A percentile compares a stretch with the other conserved stretches of the same genome.
Evolutionary conservation across 2,329 filamentous ascomycete genomes (phyloP).

Genomic region (Fusarium praegraminearum): DNA sequence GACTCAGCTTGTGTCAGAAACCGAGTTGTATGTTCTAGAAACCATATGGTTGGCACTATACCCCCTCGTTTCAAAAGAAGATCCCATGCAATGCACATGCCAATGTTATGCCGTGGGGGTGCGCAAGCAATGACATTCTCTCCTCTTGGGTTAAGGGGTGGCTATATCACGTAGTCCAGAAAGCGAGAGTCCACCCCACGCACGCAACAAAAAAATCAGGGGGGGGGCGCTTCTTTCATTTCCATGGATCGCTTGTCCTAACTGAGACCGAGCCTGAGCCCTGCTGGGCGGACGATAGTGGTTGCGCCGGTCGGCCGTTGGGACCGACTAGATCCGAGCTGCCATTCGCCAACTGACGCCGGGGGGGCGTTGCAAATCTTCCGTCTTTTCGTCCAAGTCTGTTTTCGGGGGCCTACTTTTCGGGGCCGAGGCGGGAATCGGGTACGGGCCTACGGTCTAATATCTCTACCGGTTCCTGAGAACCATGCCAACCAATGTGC

Average conservation of each 20-base stretch:
- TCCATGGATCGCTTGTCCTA: conserved; percentile 6
- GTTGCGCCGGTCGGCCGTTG: conserved; percentile 35
- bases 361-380: conserved; percentile 24
- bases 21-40: conserved; percentile 23
- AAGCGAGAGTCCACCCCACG: not conserved
- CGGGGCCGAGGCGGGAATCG: conserved; percentile 26
- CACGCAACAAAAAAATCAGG: not conserved
- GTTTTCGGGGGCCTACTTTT: conserved; percentile 20
- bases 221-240: conserved; percentile 1
- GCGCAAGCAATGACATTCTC: conserved; percentile 2
- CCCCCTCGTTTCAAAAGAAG: conserved; percentile 24
- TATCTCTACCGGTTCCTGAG: conserved; percentile 8
- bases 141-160: not conserved
- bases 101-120: conserved; percentile 13
- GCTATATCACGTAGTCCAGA: not conserved
- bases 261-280: conserved; percentile 23
- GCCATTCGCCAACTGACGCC: conserved; percentile 27
- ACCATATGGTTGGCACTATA: conserved; percentile 25
- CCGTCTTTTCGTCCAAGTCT: conserved; percentile 26
- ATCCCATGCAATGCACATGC: conserved; percentile 27
- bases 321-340: conserved; percentile 41
- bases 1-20: conserved; percentile 19
- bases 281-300: conserved; percentile 34
- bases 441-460: conserved; percentile 11
- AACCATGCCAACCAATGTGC: conserved; percentile 2